Evolutionary conservation across 2,329 filamentous ascomycete species (phyloP), one percentile per base, ranked within the genome.

Genomic region (Alternaria arborescens): DNA sequence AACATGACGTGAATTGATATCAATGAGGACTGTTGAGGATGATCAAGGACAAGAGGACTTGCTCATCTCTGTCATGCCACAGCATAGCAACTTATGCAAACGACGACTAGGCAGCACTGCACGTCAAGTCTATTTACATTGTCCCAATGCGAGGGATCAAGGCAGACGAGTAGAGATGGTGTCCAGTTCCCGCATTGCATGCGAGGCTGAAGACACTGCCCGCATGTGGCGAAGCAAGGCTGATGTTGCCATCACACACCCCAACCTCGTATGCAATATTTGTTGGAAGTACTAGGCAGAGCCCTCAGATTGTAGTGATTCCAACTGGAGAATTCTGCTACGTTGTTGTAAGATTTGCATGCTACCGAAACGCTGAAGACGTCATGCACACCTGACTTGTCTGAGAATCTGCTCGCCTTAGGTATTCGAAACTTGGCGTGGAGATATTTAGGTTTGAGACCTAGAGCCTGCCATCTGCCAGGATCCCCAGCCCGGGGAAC

Each of bases 391-490:
- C 28, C 11, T 18, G 22, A 28, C n/a, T 18, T 42, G 58, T 48
- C 48, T 28, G 24, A 24, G 36, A 24, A 57, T 57, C 53, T 52
- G 41, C 42, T 61, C 59, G 59, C 55, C 55, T 51, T 32, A 16
- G 8, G 12, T 20, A 46, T 48, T 36, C 42, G 55, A 55, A 53
- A 62, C 55, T 36, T 42, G 32, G 46, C 11, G 22, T 40, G 51
- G 34, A 51, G 52, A 41, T 32, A 40, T 8, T 18, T 10, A 5
- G 4, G 24, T 56, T 53, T 43, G 47, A 53, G 8, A 42, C 40
- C 34, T 43, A 26, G 14, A 57, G 57, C 57, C 28, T 48, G 52
- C 48, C 16, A 51, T 50, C 8, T n/a, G 18, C 42, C 1, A 7
- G 58, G 58, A 60, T 46, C 3, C 46, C 41, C 28, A 42, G 46